Base-by-base conservation (phyloP, 1,284 basidiomycete genomes). In the Acaromyces ingoldii region DNA sequence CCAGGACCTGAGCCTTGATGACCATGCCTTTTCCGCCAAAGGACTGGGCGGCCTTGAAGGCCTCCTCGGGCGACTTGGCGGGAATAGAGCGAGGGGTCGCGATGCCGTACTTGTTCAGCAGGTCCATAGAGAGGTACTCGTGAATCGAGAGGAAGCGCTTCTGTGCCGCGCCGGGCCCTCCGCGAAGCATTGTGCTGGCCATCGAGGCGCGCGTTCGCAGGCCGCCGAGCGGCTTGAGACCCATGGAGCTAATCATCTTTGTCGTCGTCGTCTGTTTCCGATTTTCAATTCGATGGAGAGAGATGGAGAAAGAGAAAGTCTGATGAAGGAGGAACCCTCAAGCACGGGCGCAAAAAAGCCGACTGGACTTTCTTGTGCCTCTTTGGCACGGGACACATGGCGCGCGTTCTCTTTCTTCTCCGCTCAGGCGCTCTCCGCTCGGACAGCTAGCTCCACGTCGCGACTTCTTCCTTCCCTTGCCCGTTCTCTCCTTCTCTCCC, bases 1-100 rank as follows among this genome's bases (percentile, higher is more conserved):
- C 95, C 55, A 99, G 86, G 7, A 99, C 95, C 78, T 99, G 95
- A 24, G 92, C 95, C 80, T 98, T 98, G 79, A 98, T 91, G 43
- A 74, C 72, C 30, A 72, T 61, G 37, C 62, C 62, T 48, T 74
- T 70, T 29, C 70, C 70, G 21, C 89, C 87, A 72, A 97, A 95
- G 65, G 83, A 83, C 79, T 89, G 83, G 53, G 91, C 91, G 49
- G 90, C 90, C 64, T 86, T 81, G 78, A 83, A 89, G 6, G 92
- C 92, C 79, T 98, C 95, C 63, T 90, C 82, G 3, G 91, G 83
- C 17, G 89, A 83, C 77, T 88, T 88, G 42, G 95, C 95, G 37
- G 86, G 81, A 46, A 91, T 78, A 71, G 89, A 88, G 78, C 88
- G 91, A 30, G 95, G 95, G n/a, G 92, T 96, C 26, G 90, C 85